Conservation (phyloP, 2,329 filamentous ascomycete species). For the Periconia sp. region DNA sequence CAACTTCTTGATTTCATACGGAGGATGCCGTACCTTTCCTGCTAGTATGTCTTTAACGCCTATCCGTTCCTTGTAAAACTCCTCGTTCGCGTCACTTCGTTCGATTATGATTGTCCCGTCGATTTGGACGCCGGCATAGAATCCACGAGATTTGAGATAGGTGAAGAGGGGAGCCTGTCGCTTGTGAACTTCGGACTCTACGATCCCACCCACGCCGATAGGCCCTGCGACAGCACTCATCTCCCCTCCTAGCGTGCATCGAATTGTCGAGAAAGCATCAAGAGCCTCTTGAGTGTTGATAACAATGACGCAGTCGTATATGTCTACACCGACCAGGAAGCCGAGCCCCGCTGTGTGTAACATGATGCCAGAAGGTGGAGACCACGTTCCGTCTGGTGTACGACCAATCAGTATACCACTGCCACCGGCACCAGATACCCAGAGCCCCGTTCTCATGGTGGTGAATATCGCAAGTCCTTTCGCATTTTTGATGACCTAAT, state of each 20-base stretch:
- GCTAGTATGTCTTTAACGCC: constrained; percentile 64
- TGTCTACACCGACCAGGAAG: constrained; percentile 88
- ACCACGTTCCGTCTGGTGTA: constrained; percentile 86
- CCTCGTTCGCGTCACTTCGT: constrained; percentile 82
- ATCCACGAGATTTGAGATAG: constrained; percentile 85
- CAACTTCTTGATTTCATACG: constrained; percentile 60
- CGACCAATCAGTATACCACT: constrained; percentile 84
- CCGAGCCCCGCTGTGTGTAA: constrained; percentile 86
- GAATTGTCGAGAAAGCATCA: constrained; percentile 78
- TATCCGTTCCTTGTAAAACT: constrained; percentile 74
- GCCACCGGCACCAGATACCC: constrained; percentile 88
- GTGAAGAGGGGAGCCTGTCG: constrained; percentile 73
- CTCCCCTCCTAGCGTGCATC: constrained; percentile 80
- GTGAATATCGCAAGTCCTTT: constrained; percentile 93
- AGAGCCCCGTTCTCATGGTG: constrained; percentile 90
- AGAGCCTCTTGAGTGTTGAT: constrained; percentile 86
- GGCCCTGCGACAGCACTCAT: constrained; percentile 77
- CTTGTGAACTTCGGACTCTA: constrained; percentile 71
- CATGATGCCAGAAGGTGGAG: constrained; percentile 85
- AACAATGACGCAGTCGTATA: constrained; percentile 93
- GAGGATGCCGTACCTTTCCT: constrained; percentile 61
- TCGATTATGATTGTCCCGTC: constrained; percentile 87
- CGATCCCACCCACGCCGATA: constrained; percentile 70
- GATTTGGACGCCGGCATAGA: constrained; percentile 84
- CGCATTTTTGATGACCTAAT: constrained; percentile 78